Conservation (phyloP, 306 rosid genomes). For the Medicago lupulina region DNA sequence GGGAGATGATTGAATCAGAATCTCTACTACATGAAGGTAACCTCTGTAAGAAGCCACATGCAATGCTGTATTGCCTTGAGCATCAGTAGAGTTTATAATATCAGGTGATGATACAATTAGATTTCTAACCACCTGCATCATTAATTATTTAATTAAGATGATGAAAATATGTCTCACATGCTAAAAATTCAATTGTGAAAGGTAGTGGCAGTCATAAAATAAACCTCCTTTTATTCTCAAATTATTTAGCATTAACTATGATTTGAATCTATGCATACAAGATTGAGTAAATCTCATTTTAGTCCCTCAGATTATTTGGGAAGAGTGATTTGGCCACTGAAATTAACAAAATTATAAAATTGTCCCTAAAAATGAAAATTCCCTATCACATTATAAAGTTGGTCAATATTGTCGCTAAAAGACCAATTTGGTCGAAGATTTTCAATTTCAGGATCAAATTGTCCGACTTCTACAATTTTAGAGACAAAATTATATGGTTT, state of each 20-base stretch:
- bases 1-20: constrained; percentile 64
- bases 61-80: constrained; percentile 83
- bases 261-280: constrained; percentile 1
- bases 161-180: neutral
- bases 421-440: neutral
- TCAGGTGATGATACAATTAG: constrained; percentile 57
- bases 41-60: constrained; percentile 88
- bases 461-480: neutral
- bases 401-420: neutral
- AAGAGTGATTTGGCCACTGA: neutral
- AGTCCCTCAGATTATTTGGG: neutral
- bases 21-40: constrained; percentile 71
- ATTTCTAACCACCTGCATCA: constrained; percentile 81
- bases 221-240: too few species aligned
- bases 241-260: constrained; percentile 8
- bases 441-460: neutral
- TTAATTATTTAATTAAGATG: neutral
- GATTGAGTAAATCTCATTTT: neutral
- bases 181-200: too few species aligned
- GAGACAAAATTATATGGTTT: neutral
- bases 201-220: too few species aligned
- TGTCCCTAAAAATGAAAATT: neutral
- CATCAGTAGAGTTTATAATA: constrained; percentile 64
- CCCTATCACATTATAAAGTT: neutral
- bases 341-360: neutral